Percentiles rank a stretch among this genome's conserved stretches.
These are phyloP conservation scores for button mushroom (Agaricus bisporus) DNA, from an alignment of 768 basidiomycete genomes.

Conservation along the genomic window DNA sequence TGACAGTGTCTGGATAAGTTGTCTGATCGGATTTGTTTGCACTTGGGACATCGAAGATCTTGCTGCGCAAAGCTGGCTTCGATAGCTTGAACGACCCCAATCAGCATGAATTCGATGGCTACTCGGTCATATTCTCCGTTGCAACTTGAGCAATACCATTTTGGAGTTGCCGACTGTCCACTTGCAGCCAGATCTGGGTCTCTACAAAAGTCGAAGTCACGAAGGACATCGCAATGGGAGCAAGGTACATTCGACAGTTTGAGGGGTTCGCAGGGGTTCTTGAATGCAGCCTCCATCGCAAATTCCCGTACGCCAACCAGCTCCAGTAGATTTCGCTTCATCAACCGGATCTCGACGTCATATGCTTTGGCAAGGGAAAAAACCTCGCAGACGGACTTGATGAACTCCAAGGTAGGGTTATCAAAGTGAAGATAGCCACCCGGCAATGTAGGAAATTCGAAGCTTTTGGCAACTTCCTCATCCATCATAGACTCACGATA, in stretches of 20 bases:
- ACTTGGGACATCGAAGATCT: conserved; percentile 84
- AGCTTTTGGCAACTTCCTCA: conserved; percentile 45
- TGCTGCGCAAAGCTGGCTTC: conserved; percentile 80
- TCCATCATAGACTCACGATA: conserved; percentile 56
- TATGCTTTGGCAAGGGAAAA: conserved; percentile 78
- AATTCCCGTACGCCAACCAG: conserved; percentile 85
- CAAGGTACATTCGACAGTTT: conserved; percentile 86
- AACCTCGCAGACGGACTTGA: conserved; percentile 82
- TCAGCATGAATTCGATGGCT: conserved; percentile 80
- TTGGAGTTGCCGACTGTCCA: conserved; percentile 39
- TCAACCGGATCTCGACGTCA: conserved; percentile 77
- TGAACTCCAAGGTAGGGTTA: conserved; percentile 82
- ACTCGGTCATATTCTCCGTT: conserved; percentile 84
- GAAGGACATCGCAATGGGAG: conserved; percentile 73
- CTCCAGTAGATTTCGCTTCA: conserved; percentile 88
- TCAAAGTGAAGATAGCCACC: conserved; percentile 76
- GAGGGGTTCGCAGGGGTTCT: conserved; percentile 87
- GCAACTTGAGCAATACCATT: conserved; percentile 70
- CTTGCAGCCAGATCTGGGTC: conserved; percentile 77
- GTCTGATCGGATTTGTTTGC: conserved; percentile 86
- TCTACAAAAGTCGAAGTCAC: conserved; percentile 94
- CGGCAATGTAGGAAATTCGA: conserved; percentile 81
- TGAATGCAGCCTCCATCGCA: conserved; percentile 76
- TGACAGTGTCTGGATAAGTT: conserved; percentile 80
- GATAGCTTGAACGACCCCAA: conserved; percentile 65